Percentiles rank a stretch among this genome's conserved stretches.
These are phyloP conservation scores for Beauveria scarabaeidicola DNA, from an alignment of 2,329 filamentous ascomycete species.

Conservation along the genomic window DNA sequence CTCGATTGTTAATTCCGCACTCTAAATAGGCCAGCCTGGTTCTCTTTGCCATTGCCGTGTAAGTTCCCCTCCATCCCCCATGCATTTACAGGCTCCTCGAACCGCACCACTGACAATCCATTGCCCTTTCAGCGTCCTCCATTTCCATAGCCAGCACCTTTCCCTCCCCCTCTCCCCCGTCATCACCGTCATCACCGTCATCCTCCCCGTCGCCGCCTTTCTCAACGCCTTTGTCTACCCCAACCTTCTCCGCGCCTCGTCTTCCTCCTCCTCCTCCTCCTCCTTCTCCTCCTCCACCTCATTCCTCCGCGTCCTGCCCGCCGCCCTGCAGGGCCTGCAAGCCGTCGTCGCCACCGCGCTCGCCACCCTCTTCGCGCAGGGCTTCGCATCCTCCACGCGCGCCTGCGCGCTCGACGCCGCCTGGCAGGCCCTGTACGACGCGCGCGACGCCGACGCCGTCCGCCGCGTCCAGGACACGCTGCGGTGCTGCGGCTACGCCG, in stretches of 20 bases:
- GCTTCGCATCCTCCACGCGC: constrained; percentile 21
- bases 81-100: background rate
- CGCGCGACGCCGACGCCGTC: constrained; percentile 42
- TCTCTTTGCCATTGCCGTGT: constrained; percentile 10
- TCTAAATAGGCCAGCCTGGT: constrained; percentile 6
- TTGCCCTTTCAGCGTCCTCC: constrained; percentile 27
- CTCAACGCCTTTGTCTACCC: constrained; percentile 29
- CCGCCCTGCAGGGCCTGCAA: constrained; percentile 34
- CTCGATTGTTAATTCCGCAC: background rate
- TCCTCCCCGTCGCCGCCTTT: constrained; percentile 33
- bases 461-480: constrained; percentile 56
- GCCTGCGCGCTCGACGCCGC: constrained; percentile 46
- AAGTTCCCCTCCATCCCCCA: background rate
- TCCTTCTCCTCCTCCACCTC: background rate
- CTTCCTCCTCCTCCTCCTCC: constrained; percentile 1
- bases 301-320: constrained; percentile 20
- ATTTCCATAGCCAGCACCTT: constrained; percentile 29
- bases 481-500: constrained; percentile 57
- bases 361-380: constrained; percentile 33
- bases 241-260: constrained; percentile 20
- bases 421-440: constrained; percentile 47
- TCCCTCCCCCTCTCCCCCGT: constrained; percentile 31
- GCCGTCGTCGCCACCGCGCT: constrained; percentile 34
- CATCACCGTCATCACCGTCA: constrained; percentile 28
- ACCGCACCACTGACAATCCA: background rate